Evolutionary conservation across 331 rosid species (phyloP), one percentile per base, ranked within the genome.

Genomic region (Prunus yedoensis): DNA sequence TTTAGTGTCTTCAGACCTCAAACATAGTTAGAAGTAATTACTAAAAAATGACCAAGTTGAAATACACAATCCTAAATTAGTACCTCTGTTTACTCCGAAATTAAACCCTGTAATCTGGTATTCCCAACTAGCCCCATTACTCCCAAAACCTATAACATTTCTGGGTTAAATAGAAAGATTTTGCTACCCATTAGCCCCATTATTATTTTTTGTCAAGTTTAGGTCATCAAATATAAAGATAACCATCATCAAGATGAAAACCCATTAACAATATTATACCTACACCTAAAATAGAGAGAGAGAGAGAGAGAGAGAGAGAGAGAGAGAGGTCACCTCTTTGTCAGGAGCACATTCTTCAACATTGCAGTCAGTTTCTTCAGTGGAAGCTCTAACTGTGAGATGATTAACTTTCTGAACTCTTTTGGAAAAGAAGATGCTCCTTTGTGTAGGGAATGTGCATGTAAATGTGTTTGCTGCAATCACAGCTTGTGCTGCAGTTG

Each of bases 341-440:
- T 90, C 96, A 2, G 98, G 98, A 64, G 97, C 97, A 77, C 98
- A 90, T 43, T 90, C 97, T 66, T 94, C 97, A 0, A 79, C 95
- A 76, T 94, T 94, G 80, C 98, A 94, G 21, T 91, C 98, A 43
- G 88, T 0, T 2, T 94, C 97, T 30, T 90, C 96, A 56, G 91
- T 2, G 30, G 90, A 78, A 83, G 97, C 96, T 85, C 92, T 85
- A 57, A 87, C 76, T 11, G 71, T 52, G 80, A 89, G 83, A 8
- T 74, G 83, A 12, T n/a, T 73, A 32, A 74, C 14, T 64, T 77
- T 90, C 6, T 67, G 88, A 23, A 78, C 70, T 64, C 85, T 83
- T 45, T 57, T 43, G 77, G 89, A 86, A 82, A 84, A 79, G 46
- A 56, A 70, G 71, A 14, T 38, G 75, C 66, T 21, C 21, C 32